A percentile compares a stretch with the other conserved stretches of the same genome.
phyloP scores from a whole-genome alignment of 192 early-diverging fungal genomes.

The Entomortierella chlamydospora region DNA sequence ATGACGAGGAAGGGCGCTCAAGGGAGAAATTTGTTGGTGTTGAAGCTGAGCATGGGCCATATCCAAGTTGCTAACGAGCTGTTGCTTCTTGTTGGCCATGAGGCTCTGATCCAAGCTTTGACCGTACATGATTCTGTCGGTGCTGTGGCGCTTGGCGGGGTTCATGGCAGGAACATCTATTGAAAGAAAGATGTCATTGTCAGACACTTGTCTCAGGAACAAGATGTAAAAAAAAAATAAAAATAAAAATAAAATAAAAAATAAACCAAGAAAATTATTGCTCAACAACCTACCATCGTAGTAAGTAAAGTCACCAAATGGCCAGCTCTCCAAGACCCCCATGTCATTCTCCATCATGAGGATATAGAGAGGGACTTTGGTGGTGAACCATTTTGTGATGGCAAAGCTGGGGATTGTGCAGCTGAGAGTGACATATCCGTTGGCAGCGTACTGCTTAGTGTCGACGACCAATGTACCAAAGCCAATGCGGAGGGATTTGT shows the following conservation, averaged over 20 bases:
- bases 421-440: constrained; percentile 56
- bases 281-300: constrained; percentile 29
- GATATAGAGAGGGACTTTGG: constrained; percentile 58
- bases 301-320: constrained; percentile 59
- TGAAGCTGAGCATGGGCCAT: constrained; percentile 17
- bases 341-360: constrained; percentile 57
- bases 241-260: background rate
- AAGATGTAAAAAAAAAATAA: constrained; percentile 1
- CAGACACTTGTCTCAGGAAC: background rate
- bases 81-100: constrained; percentile 35
- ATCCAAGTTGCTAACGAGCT: constrained; percentile 21
- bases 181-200: background rate
- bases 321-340: constrained; percentile 57
- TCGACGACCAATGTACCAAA: constrained; percentile 64
- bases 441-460: constrained; percentile 59
- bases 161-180: constrained; percentile 1
- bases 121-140: constrained; percentile 26
- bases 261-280: too few relatives aligned
- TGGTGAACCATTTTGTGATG: constrained; percentile 51
- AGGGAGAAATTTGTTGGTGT: constrained; percentile 11
- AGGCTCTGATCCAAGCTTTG: constrained; percentile 23
- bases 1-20: constrained; percentile 11
- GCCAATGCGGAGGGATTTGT: constrained; percentile 54
- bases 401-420: constrained; percentile 57
- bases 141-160: constrained; percentile 20